These are phyloP conservation scores for Saccharomyces jurei DNA, from an alignment of 805 yeast genomes.

Conservation along the genomic window DNA sequence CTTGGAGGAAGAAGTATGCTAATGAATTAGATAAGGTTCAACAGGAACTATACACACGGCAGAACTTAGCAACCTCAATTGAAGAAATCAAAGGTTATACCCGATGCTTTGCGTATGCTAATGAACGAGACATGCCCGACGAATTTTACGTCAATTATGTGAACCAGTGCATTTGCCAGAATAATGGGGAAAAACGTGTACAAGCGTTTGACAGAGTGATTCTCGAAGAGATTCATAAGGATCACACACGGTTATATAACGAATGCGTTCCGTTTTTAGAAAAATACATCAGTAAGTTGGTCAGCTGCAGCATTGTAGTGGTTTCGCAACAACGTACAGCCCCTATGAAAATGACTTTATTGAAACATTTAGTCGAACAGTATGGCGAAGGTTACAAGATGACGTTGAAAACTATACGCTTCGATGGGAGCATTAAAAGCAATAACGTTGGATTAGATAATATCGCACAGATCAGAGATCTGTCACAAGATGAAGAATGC, in stretches of 20 bases:
- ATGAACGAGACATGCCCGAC: background rate
- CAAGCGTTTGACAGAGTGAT: slow-evolving; percentile 11
- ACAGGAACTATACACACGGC: slow-evolving; percentile 32
- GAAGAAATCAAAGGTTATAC: slow-evolving; percentile 27
- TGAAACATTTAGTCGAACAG: background rate
- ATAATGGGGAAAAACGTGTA: background rate
- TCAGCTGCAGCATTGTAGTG: background rate
- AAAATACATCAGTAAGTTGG: slow-evolving; percentile 10
- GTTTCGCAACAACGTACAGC: background rate
- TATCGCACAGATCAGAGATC: background rate
- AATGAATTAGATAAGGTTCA: slow-evolving; percentile 24
- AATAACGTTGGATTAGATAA: background rate
- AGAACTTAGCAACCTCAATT: slow-evolving; percentile 41
- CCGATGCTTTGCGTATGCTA: slow-evolving; percentile 21
- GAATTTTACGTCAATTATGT: slow-evolving; percentile 10
- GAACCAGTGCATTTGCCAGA: slow-evolving; percentile 1
- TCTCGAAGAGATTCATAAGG: slow-evolving; percentile 12
- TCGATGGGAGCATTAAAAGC: background rate
- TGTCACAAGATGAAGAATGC: slow-evolving; percentile 13
- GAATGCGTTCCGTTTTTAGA: slow-evolving; percentile 9
- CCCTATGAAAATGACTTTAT: background rate
- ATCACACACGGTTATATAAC: slow-evolving; percentile 10
- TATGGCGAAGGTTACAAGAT: background rate
- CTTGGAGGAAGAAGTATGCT: slow-evolving; percentile 18
- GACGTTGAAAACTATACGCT: background rate